phyloP scores from a whole-genome alignment of 108 stramenopile species.

The Pseudonitzschia multiseries region DNA sequence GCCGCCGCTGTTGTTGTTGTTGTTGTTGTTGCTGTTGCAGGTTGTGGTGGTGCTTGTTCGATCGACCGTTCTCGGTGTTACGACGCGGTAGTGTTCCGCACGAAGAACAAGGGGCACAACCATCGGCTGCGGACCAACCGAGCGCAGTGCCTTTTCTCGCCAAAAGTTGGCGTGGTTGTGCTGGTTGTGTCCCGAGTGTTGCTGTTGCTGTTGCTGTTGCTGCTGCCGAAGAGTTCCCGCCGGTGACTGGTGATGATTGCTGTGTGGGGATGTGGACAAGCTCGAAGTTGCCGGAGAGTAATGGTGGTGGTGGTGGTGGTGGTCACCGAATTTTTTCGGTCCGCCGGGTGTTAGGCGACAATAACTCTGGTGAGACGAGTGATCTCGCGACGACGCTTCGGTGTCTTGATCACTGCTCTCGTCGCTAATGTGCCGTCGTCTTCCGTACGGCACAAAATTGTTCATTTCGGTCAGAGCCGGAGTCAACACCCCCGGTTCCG shows the following conservation, averaged over 20 bases:
- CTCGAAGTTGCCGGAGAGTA: constrained; percentile 18
- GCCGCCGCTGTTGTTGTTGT: no score
- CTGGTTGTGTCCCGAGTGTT: neutral
- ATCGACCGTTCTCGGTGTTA: constrained; percentile 17
- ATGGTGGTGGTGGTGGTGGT: neutral
- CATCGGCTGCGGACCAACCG: constrained; percentile 17
- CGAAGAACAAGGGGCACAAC: constrained; percentile 35
- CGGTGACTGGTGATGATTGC: neutral
- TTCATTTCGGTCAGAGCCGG: constrained; percentile 78
- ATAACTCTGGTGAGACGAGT: neutral
- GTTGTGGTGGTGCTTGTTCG: no score
- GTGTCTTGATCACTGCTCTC: neutral
- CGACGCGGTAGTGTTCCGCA: constrained; percentile 72
- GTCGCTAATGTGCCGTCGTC: neutral
- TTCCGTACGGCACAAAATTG: constrained; percentile 71
- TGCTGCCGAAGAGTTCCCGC: no score
- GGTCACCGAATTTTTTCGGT: neutral
- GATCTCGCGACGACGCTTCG: neutral
- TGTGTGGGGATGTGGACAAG: constrained; percentile 1
- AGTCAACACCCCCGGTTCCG: constrained; percentile 73
- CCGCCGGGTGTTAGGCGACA: constrained; percentile 1
- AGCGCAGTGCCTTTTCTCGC: neutral
- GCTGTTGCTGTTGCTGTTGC: constrained; percentile 17
- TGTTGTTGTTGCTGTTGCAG: no score
- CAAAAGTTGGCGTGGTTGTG: neutral